Evolutionary conservation across 139 green algal genomes (phyloP).

Genomic region (Picochlorum sp.): DNA sequence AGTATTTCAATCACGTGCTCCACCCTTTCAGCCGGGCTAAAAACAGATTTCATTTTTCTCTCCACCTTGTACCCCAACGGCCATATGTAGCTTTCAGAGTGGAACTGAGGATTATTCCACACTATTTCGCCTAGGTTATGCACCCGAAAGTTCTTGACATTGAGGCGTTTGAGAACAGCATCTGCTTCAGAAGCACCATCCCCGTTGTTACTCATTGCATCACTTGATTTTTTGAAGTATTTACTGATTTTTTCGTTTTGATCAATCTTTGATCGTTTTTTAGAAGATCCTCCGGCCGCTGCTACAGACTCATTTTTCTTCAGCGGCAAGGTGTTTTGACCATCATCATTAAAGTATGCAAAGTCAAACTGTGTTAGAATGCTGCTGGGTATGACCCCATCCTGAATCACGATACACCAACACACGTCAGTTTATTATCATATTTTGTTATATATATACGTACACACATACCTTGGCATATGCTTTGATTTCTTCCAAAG

Average conservation of each 20-base stretch:
- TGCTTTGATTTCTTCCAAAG: background rate
- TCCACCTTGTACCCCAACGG: constrained; percentile 49
- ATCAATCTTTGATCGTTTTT: too few relatives aligned
- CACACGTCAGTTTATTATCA: too few relatives aligned
- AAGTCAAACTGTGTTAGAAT: background rate
- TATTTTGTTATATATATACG: too few relatives aligned
- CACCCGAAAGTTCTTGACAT: constrained; percentile 19
- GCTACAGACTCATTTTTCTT: background rate
- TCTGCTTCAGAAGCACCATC: too few relatives aligned
- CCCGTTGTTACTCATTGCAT: too few relatives aligned
- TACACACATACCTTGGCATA: too few relatives aligned
- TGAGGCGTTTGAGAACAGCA: background rate
- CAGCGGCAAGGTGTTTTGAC: background rate
- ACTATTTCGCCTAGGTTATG: constrained; percentile 50
- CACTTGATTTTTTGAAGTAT: too few relatives aligned
- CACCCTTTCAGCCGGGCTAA: background rate
- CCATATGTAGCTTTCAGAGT: constrained; percentile 57
- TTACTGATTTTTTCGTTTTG: too few relatives aligned
- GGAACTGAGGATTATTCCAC: constrained; percentile 55
- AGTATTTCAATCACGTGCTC: background rate
- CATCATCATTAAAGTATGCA: background rate
- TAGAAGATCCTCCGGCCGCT: too few relatives aligned
- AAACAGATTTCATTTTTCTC: constrained; percentile 4
- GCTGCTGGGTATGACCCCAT: background rate
- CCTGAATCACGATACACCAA: background rate